Base-by-base conservation (phyloP, 2,329 filamentous ascomycete species). In the Didymella segeticola region DNA sequence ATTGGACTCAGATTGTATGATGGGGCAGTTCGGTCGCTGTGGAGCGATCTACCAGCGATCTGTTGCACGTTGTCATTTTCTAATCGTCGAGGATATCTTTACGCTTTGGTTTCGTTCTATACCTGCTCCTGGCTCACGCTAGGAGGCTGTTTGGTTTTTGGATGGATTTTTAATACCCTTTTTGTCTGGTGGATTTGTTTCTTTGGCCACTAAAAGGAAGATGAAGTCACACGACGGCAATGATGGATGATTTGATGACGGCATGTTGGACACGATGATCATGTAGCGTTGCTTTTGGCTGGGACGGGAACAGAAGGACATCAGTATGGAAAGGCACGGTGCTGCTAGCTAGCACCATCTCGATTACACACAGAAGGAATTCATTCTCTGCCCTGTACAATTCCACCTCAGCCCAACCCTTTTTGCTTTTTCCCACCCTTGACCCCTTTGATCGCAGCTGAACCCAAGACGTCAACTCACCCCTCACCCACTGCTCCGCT, bases 81-180 rank as follows among this genome's bases (percentile, higher is more conserved):
- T 51, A 47, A 47, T 47, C 27, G 54, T 49, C 30, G 26, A 34
- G 46, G 46, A 52, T 48, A 53, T 52, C 43, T 50, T 47, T 31
- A 46, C 36, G 45, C 41, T 47, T 47, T 56, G 42, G 31, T 51
- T 53, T 53, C 53, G 65, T 64, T 62, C 59, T 68, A 68, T 68
- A 68, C 65, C 65, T 64, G 56, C 65, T 66, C 62, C 58, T 49
- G 48, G 57, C 53, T 48, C 49, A 43, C 43, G 41, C 48, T 46
- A 42, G 56, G 63, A 60, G 62, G 52, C 58, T 61, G 42, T 62
- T 62, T 47, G 52, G 45, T 52, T 60, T 56, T 55, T 62, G 53
- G 56, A 39, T 53, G 64, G 63, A 66, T 65, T 56, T 65, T 56
- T 65, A 68, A 68, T 68, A 66, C 65, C 62, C 59, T 62, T 62